These are phyloP conservation scores for Gaeumannomyces sp. DNA, from an alignment of 2,329 filamentous ascomycete species.

Conservation along the genomic window DNA sequence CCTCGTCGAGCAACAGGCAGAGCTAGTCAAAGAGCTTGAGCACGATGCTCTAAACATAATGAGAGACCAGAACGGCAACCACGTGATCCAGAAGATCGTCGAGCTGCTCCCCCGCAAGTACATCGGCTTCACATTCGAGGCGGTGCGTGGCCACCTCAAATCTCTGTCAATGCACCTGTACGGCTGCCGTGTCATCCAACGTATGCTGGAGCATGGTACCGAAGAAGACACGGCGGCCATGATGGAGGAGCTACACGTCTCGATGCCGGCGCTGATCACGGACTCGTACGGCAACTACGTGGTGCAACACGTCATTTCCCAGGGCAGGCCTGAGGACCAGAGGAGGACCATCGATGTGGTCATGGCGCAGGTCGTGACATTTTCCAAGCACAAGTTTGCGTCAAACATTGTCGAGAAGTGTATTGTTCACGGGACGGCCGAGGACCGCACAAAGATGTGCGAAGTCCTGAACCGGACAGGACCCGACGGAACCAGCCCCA, in stretches of 20 bases:
- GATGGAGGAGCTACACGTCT: constrained; percentile 70
- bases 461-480: constrained; percentile 52
- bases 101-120: constrained; percentile 70
- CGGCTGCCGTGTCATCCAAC: constrained; percentile 88
- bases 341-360: constrained; percentile 68
- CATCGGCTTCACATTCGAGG: constrained; percentile 78
- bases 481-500: constrained; percentile 60
- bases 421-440: constrained; percentile 62
- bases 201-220: constrained; percentile 78
- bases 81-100: constrained; percentile 92
- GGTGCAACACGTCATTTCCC: constrained; percentile 80
- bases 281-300: constrained; percentile 97
- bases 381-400: constrained; percentile 93
- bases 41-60: constrained; percentile 70
- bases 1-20: constrained; percentile 74
- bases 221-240: constrained; percentile 65
- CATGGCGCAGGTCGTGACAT: constrained; percentile 60
- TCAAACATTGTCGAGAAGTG: constrained; percentile 97
- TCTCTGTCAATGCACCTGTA: constrained; percentile 73
- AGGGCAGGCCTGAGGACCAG: constrained; percentile 68
- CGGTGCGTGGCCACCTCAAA: constrained; percentile 69
- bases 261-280: constrained; percentile 65
- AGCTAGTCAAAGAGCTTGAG: constrained; percentile 61
- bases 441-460: constrained; percentile 66
- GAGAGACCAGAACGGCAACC: constrained; percentile 87